A percentile compares a stretch with the other conserved stretches of the same genome.
phyloP scores from a whole-genome alignment of 2,329 filamentous ascomycete species.

The Cercospora sesami region DNA sequence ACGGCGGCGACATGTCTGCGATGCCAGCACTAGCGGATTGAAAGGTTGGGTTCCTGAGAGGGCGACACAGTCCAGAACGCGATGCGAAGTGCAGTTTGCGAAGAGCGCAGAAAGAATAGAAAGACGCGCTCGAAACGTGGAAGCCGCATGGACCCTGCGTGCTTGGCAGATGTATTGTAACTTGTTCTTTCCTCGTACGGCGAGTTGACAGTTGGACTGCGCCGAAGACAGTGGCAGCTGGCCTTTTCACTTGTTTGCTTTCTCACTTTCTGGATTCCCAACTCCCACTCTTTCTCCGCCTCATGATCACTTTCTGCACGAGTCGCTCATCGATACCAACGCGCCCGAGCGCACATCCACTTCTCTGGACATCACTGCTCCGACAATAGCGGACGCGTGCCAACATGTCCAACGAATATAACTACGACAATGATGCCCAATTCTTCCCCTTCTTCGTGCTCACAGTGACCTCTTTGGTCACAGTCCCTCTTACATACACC shows the following conservation, averaged over 20 bases:
- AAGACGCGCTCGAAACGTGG: neutral
- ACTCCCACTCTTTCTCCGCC: neutral
- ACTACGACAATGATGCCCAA: slow-evolving; percentile 96
- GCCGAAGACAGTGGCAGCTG: slow-evolving; percentile 1
- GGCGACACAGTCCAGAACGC: neutral
- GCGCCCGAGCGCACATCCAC: neutral
- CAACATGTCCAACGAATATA: slow-evolving; percentile 91
- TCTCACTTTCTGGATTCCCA: neutral
- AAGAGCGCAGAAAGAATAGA: neutral
- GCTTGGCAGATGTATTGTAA: slow-evolving; percentile 1
- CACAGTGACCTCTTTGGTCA: slow-evolving; percentile 82
- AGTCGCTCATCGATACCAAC: neutral
- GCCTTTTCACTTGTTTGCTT: slow-evolving; percentile 3
- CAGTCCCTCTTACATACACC: slow-evolving; percentile 84
- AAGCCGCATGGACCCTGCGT: slow-evolving; percentile 5
- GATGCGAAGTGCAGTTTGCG: neutral
- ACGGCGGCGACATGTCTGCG: neutral
- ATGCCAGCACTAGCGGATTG: neutral
- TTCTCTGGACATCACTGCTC: neutral
- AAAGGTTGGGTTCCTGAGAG: neutral
- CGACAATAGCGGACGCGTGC: slow-evolving; percentile 12
- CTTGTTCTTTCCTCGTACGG: slow-evolving; percentile 8
- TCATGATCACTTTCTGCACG: neutral
- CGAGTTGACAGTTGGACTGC: slow-evolving; percentile 1
- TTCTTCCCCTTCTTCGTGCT: slow-evolving; percentile 99